Percentiles rank a stretch among this genome's conserved stretches.
Conservation (phyloP, 2,329 filamentous ascomycete genomes). For the Pseudopyrenochaeta lycopersici region DNA sequence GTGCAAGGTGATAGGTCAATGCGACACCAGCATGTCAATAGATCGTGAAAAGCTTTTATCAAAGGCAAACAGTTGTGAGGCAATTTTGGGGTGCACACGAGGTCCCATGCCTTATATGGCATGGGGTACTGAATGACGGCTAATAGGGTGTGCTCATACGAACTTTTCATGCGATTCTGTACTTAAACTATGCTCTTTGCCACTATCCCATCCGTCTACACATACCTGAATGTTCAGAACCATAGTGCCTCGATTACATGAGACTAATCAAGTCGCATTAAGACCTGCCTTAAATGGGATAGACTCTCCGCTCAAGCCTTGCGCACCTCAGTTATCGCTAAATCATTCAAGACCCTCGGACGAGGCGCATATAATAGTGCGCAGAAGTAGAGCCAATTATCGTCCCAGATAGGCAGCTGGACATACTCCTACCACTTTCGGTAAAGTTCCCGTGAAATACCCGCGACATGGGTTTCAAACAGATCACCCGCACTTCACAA, state of each 20-base stretch:
- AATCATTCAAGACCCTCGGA: neutral
- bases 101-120: too few relatives aligned
- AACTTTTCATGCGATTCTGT: neutral
- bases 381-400: neutral
- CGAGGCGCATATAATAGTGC: neutral
- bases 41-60: too few relatives aligned
- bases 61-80: too few relatives aligned
- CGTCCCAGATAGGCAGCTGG: conserved; percentile 15
- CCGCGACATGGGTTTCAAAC: conserved; percentile 8
- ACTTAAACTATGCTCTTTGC: neutral
- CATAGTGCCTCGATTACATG: neutral
- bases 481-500: conserved; percentile 13
- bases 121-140: neutral
- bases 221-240: neutral
- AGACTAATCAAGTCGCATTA: neutral
- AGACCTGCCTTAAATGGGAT: neutral
- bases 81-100: too few relatives aligned
- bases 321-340: neutral
- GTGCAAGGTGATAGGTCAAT: too few relatives aligned
- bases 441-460: conserved; percentile 8
- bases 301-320: neutral
- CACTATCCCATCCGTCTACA: neutral
- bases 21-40: too few relatives aligned
- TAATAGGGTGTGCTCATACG: neutral
- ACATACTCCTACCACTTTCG: conserved; percentile 2